phyloP scores from a whole-genome alignment of 805 yeast species.

The Starmerella davenportii region DNA sequence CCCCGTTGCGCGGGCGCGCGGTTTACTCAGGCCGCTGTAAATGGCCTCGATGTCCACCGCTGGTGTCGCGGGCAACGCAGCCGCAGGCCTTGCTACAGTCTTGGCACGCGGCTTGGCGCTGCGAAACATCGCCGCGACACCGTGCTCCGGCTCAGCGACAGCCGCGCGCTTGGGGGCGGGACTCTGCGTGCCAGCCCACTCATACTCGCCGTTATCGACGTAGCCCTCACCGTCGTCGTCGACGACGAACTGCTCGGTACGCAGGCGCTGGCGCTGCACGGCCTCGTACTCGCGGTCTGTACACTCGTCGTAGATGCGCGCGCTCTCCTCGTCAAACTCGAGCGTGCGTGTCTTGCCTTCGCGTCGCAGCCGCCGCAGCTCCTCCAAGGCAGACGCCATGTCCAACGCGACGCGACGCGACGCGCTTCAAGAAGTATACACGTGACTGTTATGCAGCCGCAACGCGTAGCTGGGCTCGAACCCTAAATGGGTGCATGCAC shows the following conservation, averaged over 20 bases:
- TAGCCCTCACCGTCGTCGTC: conserved; percentile 91
- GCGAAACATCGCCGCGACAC: conserved; percentile 25
- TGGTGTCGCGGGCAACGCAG: too few species aligned
- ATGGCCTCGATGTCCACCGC: too few species aligned
- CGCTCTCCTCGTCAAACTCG: conserved; percentile 32
- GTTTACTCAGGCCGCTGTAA: too few species aligned
- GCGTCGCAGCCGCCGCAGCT: conserved; percentile 13
- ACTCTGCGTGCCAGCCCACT: conserved; percentile 37
- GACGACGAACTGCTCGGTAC: conserved; percentile 83
- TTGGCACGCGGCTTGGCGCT: conserved; percentile 6
- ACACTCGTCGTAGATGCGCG: conserved; percentile 66
- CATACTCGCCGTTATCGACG: conserved; percentile 83
- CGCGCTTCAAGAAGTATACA: too few species aligned
- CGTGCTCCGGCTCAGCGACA: conserved; percentile 11
- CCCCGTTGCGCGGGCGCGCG: too few species aligned
- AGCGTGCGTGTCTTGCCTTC: conserved; percentile 29
- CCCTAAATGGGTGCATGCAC: too few species aligned
- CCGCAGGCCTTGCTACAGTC: too few species aligned
- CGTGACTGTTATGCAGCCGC: too few species aligned
- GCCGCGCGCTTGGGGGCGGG: conserved; percentile 9
- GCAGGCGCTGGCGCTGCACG: conserved; percentile 59
- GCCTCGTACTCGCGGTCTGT: conserved; percentile 64
- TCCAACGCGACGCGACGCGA: too few species aligned
- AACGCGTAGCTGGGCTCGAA: too few species aligned
- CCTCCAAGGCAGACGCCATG: conserved; percentile 1